Percentiles rank a stretch among this genome's conserved stretches.
Evolutionary conservation across 192 early-diverging fungal genomes (phyloP).

Genomic region (Chytriomyces sp.): DNA sequence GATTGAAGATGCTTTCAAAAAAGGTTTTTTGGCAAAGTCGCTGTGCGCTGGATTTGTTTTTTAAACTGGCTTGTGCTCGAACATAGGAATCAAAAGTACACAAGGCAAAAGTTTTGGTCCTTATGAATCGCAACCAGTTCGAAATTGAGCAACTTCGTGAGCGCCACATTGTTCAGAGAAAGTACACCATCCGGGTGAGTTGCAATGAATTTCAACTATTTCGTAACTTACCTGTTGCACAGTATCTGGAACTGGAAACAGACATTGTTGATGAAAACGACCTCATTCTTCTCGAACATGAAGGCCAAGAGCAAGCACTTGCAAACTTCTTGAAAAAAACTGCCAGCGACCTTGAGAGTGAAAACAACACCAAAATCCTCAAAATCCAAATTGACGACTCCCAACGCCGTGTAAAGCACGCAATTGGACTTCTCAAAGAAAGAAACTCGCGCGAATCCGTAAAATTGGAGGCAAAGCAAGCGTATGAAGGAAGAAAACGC

Average conservation of each 20-base stretch:
- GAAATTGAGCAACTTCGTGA: constrained; percentile 28
- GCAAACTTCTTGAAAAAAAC: background rate
- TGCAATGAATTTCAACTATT: background rate
- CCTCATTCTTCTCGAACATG: constrained; percentile 10
- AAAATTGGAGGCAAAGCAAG: no score
- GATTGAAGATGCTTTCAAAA: background rate
- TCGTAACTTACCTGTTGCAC: background rate
- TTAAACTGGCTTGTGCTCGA: background rate
- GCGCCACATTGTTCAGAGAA: constrained; percentile 1
- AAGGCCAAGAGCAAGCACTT: background rate
- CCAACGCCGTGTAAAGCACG: no score
- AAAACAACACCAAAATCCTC: no score
- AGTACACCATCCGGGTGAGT: constrained; percentile 1
- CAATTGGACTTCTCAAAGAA: no score
- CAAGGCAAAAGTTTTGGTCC: constrained; percentile 9
- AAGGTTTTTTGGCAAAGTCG: background rate
- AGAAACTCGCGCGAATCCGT: no score
- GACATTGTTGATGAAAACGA: constrained; percentile 29
- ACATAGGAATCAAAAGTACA: background rate
- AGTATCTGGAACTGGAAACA: constrained; percentile 23
- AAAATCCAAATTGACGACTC: no score
- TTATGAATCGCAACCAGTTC: background rate
- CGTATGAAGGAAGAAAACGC: no score
- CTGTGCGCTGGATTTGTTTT: no score
- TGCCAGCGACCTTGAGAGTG: no score